phyloP scores from a whole-genome alignment of 2,329 filamentous ascomycete genomes.

The Westerdykella ornata region DNA sequence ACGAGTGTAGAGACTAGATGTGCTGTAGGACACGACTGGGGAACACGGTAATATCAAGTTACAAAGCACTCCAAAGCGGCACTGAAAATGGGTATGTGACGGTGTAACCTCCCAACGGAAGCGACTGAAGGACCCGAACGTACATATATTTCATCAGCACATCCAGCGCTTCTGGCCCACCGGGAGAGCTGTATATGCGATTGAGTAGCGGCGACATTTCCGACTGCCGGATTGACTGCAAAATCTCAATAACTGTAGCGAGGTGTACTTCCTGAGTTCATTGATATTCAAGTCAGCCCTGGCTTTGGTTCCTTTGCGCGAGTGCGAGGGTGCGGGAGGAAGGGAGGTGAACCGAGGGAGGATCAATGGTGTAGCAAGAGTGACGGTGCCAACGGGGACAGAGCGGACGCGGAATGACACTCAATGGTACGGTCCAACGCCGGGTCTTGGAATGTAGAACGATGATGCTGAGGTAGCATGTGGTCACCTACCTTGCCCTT shows the following conservation, averaged over 20 bases:
- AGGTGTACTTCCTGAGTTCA: constrained; percentile 68
- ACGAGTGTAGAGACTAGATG: not conserved
- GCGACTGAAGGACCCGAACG: constrained; percentile 32
- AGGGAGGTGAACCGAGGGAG: not conserved
- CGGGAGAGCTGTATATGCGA: constrained; percentile 69
- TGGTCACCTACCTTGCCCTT: constrained; percentile 45
- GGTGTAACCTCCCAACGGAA: too few relatives aligned
- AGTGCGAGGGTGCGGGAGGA: constrained; percentile 6
- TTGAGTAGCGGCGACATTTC: constrained; percentile 89
- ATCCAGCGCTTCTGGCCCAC: constrained; percentile 79
- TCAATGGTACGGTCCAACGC: constrained; percentile 11
- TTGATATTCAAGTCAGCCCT: constrained; percentile 23
- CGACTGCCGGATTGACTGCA: constrained; percentile 91
- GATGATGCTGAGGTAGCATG: constrained; percentile 12
- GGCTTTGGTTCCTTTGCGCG: constrained; percentile 15
- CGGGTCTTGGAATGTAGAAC: constrained; percentile 5
- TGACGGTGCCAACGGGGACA: constrained; percentile 7
- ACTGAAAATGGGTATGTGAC: constrained; percentile 6
- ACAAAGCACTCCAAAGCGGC: not conserved
- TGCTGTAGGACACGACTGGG: constrained; percentile 6
- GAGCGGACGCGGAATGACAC: constrained; percentile 19
- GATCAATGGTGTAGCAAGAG: constrained; percentile 10
- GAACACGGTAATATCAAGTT: constrained; percentile 2
- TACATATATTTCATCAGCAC: constrained; percentile 98
- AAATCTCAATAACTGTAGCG: constrained; percentile 80